Evolutionary conservation across 768 basidiomycete species (phyloP), one percentile per base, ranked within the genome.

Genomic region (Sporobolomyces roseus): DNA sequence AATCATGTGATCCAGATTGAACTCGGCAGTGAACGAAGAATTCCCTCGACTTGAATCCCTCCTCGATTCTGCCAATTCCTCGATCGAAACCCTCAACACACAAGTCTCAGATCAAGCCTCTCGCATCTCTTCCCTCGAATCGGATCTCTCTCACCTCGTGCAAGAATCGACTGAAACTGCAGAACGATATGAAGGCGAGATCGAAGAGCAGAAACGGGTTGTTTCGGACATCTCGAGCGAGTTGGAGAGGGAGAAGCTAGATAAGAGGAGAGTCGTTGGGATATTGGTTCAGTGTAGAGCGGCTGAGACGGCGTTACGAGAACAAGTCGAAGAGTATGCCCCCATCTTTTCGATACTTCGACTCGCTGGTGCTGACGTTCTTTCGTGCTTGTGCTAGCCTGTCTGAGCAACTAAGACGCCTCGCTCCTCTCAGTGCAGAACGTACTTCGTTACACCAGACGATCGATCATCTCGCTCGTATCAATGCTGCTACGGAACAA

Each of bases 401-500:
- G 16, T 78, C 83, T 23, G 84, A 87, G 23, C 84, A 89, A 75
- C 83, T 91, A 32, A 83, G 82, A 23, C 80, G 83, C 9, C 82
- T 93, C 14, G 79, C 87, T 23, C 62, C 83, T 84, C 17, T 68
- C 23, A 29, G 36, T 13, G 3, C 54, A 6, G 19, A 29, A 17
- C 65, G 36, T n/a, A 23, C 33, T 12, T 29, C 43, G 7, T 61
- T 65, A 10, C 50, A 61, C 19, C 48, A 48, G 6, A 55, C 46
- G 17, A 32, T 74, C 54, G 63, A 66, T 58, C 66, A 71, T 51
- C 63, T 74, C 14, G 66, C 66, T 2, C 55, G 64, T 9, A 83
- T 87, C 16, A 90, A 91, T 72, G 83, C 86, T 36, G 81, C 92
- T 41, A 89, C 90, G 10, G 87, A 92, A 75, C 86, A 86, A 48